Evolutionary conservation across 2,329 filamentous ascomycete genomes (phyloP), one percentile per base, ranked within the genome.

Genomic region (Alternaria sp.): DNA sequence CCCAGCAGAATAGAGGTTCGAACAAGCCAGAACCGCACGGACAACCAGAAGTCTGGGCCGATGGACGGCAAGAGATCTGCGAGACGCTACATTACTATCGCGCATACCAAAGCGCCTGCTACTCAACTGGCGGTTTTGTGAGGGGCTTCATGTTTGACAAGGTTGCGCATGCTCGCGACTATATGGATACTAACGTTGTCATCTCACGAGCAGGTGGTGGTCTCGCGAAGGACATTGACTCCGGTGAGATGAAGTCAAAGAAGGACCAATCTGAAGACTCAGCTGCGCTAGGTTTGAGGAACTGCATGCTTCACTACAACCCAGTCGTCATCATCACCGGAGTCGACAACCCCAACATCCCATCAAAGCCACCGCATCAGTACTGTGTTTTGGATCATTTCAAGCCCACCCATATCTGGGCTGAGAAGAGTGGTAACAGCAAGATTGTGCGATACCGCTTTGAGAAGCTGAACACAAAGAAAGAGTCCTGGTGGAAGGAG

Each of bases 321-420:
- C 84, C 88, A 0, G 76, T 93, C 1, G 85, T 85, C 40, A 68
- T 82, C 28, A 78, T 79, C 28, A 76, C 77, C 84, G 89, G 90
- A 2, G 75, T 84, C 15, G 76, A 84, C 57, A 87, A 89, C 65
- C 73, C 75, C 4, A 74, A 83, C 21, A 81, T 85, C 17, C 81
- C 83, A 0, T 83, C 83, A 1, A 79, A 82, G 25, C 80, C 89
- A 8, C 85, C 86, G 0, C 83, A 89, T 61, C 80, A 84, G 1
- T 93, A 89, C 70, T 88, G 86, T 59, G 87, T 93, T 0, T 81
- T 93, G 45, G 90, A 84, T n/a, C 89, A 85, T 75, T 93, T 92
- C 74, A 87, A 89, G 52, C 81, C 91, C 12, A 91, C 89, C 0
- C 82, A 90, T 52, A 82, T 93, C 0, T 94, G 91, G 91, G 82